Base-by-base conservation (phyloP, 2,329 filamentous ascomycete species). In the Pseudogymnoascus sp. region DNA sequence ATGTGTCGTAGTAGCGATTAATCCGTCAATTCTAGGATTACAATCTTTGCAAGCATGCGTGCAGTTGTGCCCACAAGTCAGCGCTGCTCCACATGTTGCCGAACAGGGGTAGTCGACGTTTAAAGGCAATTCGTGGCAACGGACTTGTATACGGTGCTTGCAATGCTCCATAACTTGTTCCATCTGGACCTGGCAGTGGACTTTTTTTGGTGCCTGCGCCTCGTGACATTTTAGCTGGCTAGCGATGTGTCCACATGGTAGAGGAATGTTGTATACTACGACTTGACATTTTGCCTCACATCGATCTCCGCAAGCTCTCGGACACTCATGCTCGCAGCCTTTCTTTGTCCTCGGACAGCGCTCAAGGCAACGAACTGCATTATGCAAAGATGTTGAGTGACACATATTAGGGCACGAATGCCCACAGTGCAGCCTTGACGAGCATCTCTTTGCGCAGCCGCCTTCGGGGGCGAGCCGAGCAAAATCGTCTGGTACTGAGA, bases 31-130 rank as follows among this genome's bases (percentile, higher is more conserved):
- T 23, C 72, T 74, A 1, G 60, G 68, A 3, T 75, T 77, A 71
- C 87, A 90, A 0, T 65, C 61, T 6, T 64, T 71, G 68, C 86
- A 90, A 6, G 35, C 39, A 2, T 73, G 74, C 4, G 68, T 74
- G 70, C 86, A 90, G 0, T 62, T 63, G 68, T 89, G 87, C 0
- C 87, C 85, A 67, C 88, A 91, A 0, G 71, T 29, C 0, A 84
- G 74, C 0, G 69, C 43, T 0, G 66, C 65, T 0, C 71, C 74
- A 66, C 88, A 91, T 1, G 65, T 60, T 0, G 71, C 72, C 0
- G 55, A 62, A 68, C 88, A 91, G 1, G 43, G 64, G 68, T 80
- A 87, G 0, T 58, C 23, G 0, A 69, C 26, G 0, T 64, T 49
- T 0, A 67, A 64, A 4, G 66, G 66, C 19, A 86, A 77, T 60